Conservation (phyloP, 441 rosid genomes). For the Erysimum pusillum region DNA sequence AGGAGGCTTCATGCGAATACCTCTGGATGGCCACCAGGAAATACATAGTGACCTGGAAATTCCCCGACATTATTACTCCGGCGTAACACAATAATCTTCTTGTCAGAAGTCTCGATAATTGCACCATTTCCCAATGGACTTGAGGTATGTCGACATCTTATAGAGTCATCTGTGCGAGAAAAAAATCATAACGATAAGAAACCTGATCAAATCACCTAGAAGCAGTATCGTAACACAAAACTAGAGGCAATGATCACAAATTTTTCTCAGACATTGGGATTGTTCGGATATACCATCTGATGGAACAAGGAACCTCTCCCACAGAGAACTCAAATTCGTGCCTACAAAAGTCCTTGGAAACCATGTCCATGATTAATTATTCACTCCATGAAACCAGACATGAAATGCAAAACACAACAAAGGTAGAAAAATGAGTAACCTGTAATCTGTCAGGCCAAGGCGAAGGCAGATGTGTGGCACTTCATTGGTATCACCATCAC, state of each 20-base stretch:
- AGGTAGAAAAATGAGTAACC: conserved; percentile 50
- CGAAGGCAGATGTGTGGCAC: conserved; percentile 60
- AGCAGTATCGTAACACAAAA: not conserved
- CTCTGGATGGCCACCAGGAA: conserved; percentile 98
- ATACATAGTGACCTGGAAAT: conserved; percentile 88
- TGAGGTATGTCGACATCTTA: conserved; percentile 75
- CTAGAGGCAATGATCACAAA: conserved; percentile 10
- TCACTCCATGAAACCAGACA: conserved; percentile 18
- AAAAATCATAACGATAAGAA: conserved; percentile 28
- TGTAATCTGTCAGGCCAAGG: conserved; percentile 92
- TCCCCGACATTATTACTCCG: conserved; percentile 93
- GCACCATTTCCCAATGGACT: conserved; percentile 93
- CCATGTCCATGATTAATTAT: conserved; percentile 37
- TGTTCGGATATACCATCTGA: conserved; percentile 66
- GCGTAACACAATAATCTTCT: conserved; percentile 70
- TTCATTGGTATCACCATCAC: conserved; percentile 51
- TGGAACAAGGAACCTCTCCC: conserved; percentile 80
- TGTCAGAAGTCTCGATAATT: conserved; percentile 77
- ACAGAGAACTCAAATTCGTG: conserved; percentile 82
- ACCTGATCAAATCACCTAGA: not conserved
- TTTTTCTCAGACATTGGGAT: not conserved
- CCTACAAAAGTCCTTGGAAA: conserved; percentile 87
- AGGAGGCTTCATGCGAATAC: conserved; percentile 46
- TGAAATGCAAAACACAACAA: too few species aligned
- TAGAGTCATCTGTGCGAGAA: conserved; percentile 62